Base-by-base conservation (phyloP, 805 yeast species). In the Jamesozyma jinghongensis region DNA sequence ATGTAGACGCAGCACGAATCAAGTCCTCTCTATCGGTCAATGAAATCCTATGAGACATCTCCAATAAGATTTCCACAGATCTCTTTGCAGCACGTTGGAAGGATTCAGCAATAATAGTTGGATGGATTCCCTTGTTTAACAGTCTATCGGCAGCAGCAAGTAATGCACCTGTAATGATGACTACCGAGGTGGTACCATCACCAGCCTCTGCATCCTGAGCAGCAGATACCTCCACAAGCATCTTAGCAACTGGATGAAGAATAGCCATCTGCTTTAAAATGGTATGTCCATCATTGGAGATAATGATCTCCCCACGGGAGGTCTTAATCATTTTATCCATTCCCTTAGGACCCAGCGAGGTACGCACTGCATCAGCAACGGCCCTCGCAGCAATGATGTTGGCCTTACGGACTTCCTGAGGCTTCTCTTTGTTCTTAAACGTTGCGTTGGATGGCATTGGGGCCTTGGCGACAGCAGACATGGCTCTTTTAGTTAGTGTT, bases 171-270 rank as follows among this genome's bases (percentile, higher is more conserved):
- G 97, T 85, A 47, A 92, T 71, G 41, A 92, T 90, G 22, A 94
- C 98, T 26, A 92, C 98, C 2, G 96, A 81, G 0, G 99, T 92
- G 27, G 99, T 92, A 49, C 99, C 99, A 61, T 92, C 99, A 41
- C 99, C 99, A n/a, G 97, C 98, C 64, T 88, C 99, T 30, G 88
- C 83, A 55, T 92, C 99, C 66, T 92, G 99, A 1, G 98, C 97
- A 32, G 88, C 96, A 44, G 95, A 82, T 20, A 92, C 85, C 60
- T 92, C 97, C 34, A 92, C 98, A n/a, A 78, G 69, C 97, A 92
- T 92, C 57, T 87, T 82, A 1, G 98, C 98, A 2, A 96, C 99
- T 2, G 99, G 99, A 61, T 92, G 98, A 60, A 92, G 73, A 38
- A 92, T 94, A 1, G 98, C 97, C 97, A 92, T 92, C 63, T 92